These are phyloP conservation scores for Monosporascus ibericus DNA, from an alignment of 2,329 filamentous ascomycete genomes.

Conservation along the genomic window DNA sequence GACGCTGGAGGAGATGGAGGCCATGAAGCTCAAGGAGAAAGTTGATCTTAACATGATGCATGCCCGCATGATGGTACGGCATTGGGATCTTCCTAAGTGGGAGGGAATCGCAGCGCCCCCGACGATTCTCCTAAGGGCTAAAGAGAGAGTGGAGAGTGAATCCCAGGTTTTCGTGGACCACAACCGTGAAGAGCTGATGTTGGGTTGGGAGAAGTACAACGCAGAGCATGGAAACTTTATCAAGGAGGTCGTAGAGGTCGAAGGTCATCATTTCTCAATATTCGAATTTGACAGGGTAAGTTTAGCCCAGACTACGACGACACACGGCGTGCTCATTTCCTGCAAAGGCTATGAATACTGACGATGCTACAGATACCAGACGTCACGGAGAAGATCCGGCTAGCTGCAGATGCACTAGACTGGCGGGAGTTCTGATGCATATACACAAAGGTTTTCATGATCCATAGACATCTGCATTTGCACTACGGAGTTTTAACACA, in stretches of 20 bases:
- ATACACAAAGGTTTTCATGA: neutral
- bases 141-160: neutral
- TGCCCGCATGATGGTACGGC: slow-evolving; percentile 22
- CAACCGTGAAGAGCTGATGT: slow-evolving; percentile 31
- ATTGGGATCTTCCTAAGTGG: slow-evolving; percentile 22
- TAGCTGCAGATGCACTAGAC: slow-evolving; percentile 19
- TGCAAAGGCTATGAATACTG: neutral
- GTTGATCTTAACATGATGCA: slow-evolving; percentile 27
- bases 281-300: slow-evolving; percentile 24
- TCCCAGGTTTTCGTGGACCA: slow-evolving; percentile 34
- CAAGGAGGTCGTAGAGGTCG: slow-evolving; percentile 37
- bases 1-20: slow-evolving; percentile 18
- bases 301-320: neutral
- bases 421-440: slow-evolving; percentile 9
- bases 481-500: neutral
- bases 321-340: neutral
- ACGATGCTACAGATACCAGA: slow-evolving; percentile 13
- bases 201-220: slow-evolving; percentile 45
- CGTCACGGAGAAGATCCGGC: slow-evolving; percentile 19
- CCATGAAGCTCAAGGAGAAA: slow-evolving; percentile 24
- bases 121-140: slow-evolving; percentile 40
- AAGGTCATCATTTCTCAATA: slow-evolving; percentile 44
- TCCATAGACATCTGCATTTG: neutral
- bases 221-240: slow-evolving; percentile 33
- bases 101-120: slow-evolving; percentile 27